Evolutionary conservation across 371 early-diverging fungal species (phyloP).

Genomic region (Mucor saturninus): DNA sequence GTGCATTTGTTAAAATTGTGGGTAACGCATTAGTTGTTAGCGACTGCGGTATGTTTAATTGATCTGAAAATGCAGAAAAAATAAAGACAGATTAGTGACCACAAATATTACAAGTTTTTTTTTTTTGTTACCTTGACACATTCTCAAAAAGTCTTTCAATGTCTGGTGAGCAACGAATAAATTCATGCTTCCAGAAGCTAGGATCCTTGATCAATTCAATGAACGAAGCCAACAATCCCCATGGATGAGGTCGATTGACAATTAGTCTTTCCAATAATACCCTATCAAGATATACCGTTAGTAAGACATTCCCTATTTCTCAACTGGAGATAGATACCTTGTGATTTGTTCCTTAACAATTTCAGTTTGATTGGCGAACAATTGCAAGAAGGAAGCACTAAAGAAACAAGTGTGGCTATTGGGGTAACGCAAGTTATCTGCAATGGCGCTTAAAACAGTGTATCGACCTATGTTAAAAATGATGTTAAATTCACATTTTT

Average conservation of each 20-base stretch:
- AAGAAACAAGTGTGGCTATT: conserved; percentile 95
- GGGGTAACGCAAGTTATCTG: conserved; percentile 96
- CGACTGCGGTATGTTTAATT: conserved; percentile 18
- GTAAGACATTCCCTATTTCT: neutral
- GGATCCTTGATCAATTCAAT: conserved; percentile 95
- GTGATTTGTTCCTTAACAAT: conserved; percentile 90
- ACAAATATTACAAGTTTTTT: neutral
- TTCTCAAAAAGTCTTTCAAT: conserved; percentile 76
- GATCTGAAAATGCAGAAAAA: conserved; percentile 12
- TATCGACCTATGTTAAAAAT: conserved; percentile 71
- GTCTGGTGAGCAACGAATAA: conserved; percentile 75
- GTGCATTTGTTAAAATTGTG: too few species aligned
- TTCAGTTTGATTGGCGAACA: conserved; percentile 81
- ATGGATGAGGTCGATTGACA: conserved; percentile 97
- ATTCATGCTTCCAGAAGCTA: conserved; percentile 85
- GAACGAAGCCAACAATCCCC: conserved; percentile 95
- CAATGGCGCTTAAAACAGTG: conserved; percentile 84
- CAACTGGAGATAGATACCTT: neutral
- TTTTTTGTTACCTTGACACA: conserved; percentile 58
- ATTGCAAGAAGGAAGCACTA: conserved; percentile 73
- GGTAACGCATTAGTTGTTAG: neutral
- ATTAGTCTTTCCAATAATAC: conserved; percentile 95
- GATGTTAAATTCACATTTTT: neutral
- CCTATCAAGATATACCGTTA: neutral
- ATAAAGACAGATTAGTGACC: neutral